Evolutionary conservation across 1,284 basidiomycete species (phyloP).

Genomic region (Puccinia novopanici): DNA sequence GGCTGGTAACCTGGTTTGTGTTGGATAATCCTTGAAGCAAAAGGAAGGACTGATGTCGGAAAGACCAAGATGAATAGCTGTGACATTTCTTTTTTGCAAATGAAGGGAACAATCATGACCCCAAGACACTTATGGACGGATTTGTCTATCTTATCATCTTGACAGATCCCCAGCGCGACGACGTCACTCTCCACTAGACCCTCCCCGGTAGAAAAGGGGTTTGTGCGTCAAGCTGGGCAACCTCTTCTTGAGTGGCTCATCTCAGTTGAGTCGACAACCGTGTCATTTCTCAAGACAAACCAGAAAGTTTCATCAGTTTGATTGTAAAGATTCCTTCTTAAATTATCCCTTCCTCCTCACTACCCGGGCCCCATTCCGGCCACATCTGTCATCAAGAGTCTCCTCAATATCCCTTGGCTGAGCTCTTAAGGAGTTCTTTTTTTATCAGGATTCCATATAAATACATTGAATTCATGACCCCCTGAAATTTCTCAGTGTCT

Average conservation of each 20-base stretch:
- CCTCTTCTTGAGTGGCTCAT: neutral
- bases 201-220: neutral
- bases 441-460: neutral
- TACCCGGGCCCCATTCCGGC: neutral
- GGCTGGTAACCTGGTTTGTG: too few relatives aligned
- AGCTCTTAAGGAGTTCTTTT: neutral
- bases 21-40: too few relatives aligned
- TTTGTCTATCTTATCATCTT: too few relatives aligned
- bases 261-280: neutral
- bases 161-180: too few relatives aligned
- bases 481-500: neutral
- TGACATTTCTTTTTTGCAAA: too few relatives aligned
- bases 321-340: neutral
- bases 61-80: too few relatives aligned
- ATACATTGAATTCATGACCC: neutral
- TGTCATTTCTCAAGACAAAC: neutral
- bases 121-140: too few relatives aligned
- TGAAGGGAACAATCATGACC: too few relatives aligned
- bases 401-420: slow-evolving; percentile 1
- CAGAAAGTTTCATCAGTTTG: neutral
- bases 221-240: neutral
- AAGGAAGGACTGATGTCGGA: too few relatives aligned
- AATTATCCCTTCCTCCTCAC: neutral
- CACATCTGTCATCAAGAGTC: neutral
- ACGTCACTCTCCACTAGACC: neutral